phyloP scores from a whole-genome alignment of 352 stramenopile species.

The Pythium oligandrum region DNA sequence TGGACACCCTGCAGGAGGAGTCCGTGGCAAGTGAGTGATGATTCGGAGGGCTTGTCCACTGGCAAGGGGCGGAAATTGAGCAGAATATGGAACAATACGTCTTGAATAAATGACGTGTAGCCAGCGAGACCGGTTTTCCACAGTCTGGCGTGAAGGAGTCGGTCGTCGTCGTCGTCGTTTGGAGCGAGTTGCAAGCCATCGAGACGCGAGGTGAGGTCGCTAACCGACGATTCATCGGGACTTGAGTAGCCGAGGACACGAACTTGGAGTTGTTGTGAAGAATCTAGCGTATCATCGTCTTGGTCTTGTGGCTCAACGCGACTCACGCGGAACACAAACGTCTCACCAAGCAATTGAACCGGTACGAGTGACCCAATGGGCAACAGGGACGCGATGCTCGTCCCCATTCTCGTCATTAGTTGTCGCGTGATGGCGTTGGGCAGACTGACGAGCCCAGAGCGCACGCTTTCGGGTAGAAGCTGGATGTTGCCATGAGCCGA shows the following conservation, averaged over 20 bases:
- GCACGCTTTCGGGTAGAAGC: constrained; percentile 35
- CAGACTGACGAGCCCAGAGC: constrained; percentile 30
- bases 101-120: constrained; percentile 43
- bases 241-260: neutral
- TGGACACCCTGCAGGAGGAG: constrained; percentile 57
- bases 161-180: constrained; percentile 6
- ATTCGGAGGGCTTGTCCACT: too few relatives aligned
- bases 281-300: neutral
- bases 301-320: constrained; percentile 4
- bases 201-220: constrained; percentile 1
- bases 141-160: constrained; percentile 21
- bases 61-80: constrained; percentile 19
- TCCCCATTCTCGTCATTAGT: constrained; percentile 13
- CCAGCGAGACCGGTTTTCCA: constrained; percentile 36
- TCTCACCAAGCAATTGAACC: constrained; percentile 43
- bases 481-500: neutral
- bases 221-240: neutral
- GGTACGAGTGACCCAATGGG: constrained; percentile 27
- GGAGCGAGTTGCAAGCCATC: constrained; percentile 5
- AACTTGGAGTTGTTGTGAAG: neutral
- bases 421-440: constrained; percentile 31
- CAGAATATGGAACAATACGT: constrained; percentile 51
- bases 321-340: constrained; percentile 42
- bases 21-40: constrained; percentile 35
- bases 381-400: neutral